Evolutionary conservation across 108 stramenopile genomes (phyloP).

Genomic region (Fragilaria radians): DNA sequence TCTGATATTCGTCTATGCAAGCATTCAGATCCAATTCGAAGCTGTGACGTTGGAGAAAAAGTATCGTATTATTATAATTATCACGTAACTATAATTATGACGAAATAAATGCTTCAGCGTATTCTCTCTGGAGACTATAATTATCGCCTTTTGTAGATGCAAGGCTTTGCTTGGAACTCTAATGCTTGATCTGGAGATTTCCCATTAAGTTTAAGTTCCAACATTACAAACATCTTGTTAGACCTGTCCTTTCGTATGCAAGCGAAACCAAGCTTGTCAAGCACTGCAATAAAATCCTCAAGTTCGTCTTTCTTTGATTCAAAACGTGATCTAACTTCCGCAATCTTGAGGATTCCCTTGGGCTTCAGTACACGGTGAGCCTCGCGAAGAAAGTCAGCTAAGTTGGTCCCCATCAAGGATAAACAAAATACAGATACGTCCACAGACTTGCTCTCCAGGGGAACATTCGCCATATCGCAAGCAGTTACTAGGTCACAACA

Average conservation of each 20-base stretch:
- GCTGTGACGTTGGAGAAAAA: constrained; percentile 40
- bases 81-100: too few species aligned
- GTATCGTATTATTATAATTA: too few species aligned
- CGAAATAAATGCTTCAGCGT: too few species aligned
- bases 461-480: constrained; percentile 95
- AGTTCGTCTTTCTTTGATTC: constrained; percentile 56
- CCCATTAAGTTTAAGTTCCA: constrained; percentile 76
- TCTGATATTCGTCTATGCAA: constrained; percentile 63
- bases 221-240: constrained; percentile 92
- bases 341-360: constrained; percentile 82
- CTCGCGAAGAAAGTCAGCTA: constrained; percentile 91
- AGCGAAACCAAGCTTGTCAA: constrained; percentile 69
- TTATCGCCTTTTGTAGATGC: constrained; percentile 83
- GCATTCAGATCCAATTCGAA: constrained; percentile 75
- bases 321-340: constrained; percentile 94
- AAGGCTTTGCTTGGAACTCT: constrained; percentile 72
- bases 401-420: constrained; percentile 96
- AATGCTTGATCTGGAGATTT: constrained; percentile 52
- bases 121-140: too few species aligned
- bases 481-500: constrained; percentile 83
- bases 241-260: constrained; percentile 57
- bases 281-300: constrained; percentile 53
- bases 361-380: constrained; percentile 83
- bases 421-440: constrained; percentile 95
- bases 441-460: constrained; percentile 72